A percentile compares a stretch with the other conserved stretches of the same genome.
Conservation (phyloP, 768 basidiomycete genomes). For the Lactarius vividus region DNA sequence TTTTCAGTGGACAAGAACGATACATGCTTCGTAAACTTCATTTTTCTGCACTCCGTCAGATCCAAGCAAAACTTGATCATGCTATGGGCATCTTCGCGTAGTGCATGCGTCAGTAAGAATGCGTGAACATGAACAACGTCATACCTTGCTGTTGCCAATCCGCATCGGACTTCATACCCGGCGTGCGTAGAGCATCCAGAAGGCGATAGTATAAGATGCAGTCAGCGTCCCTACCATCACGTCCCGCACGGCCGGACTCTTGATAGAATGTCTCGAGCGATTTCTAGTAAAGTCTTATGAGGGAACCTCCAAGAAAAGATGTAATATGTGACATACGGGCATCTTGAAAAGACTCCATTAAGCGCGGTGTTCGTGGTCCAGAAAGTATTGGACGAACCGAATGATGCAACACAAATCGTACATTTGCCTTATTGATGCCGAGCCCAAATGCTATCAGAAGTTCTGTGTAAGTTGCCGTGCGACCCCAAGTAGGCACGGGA, state of each 20-base stretch:
- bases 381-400: constrained; percentile 51
- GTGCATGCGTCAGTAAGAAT: constrained; percentile 11
- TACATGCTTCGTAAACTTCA: constrained; percentile 74
- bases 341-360: constrained; percentile 32
- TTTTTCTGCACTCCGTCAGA: constrained; percentile 74
- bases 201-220: constrained; percentile 87
- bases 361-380: not conserved
- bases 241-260: constrained; percentile 91
- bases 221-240: constrained; percentile 84
- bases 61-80: constrained; percentile 84
- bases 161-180: constrained; percentile 54
- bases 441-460: constrained; percentile 66
- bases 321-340: constrained; percentile 38
- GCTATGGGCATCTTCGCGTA: constrained; percentile 54
- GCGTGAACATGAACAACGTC: constrained; percentile 29
- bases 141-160: constrained; percentile 62
- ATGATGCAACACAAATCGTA: constrained; percentile 87
- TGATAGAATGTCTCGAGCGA: constrained; percentile 91
- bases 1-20: not conserved
- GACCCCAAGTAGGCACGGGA: not conserved
- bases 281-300: constrained; percentile 48
- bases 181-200: constrained; percentile 65
- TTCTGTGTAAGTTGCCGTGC: constrained; percentile 6
- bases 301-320: constrained; percentile 14
- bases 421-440: constrained; percentile 89